These are phyloP conservation scores for Aphanoascus verrucosus DNA, from an alignment of 2,329 filamentous ascomycete species.

Conservation along the genomic window DNA sequence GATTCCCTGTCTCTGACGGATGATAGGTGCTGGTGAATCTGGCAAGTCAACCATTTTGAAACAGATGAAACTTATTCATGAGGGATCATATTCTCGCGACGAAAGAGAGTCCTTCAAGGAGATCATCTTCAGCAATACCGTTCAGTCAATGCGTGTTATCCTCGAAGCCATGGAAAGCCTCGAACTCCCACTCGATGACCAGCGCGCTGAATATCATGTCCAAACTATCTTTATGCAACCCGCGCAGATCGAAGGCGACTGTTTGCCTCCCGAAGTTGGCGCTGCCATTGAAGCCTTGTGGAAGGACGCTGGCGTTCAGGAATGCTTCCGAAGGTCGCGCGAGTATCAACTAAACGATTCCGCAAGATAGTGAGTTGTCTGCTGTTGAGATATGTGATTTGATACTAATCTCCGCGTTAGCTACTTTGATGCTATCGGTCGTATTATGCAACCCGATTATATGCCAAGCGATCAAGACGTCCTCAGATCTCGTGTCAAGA, in stretches of 20 bases:
- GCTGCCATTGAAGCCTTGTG: slow-evolving; percentile 84
- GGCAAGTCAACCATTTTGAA: slow-evolving; percentile 91
- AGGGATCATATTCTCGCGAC: slow-evolving; percentile 95
- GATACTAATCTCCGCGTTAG: slow-evolving; percentile 41
- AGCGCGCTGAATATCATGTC: slow-evolving; percentile 90
- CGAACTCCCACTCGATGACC: slow-evolving; percentile 75
- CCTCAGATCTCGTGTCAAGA: slow-evolving; percentile 91
- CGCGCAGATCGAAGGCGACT: slow-evolving; percentile 89
- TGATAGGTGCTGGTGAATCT: slow-evolving; percentile 85
- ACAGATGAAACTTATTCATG: slow-evolving; percentile 99
- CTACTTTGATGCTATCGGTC: slow-evolving; percentile 92
- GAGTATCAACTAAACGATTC: slow-evolving; percentile 97
- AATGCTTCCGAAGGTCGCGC: slow-evolving; percentile 89
- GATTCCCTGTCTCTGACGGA: neutral
- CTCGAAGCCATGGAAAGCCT: slow-evolving; percentile 58
- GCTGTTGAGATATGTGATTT: neutral
- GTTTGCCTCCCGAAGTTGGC: slow-evolving; percentile 86
- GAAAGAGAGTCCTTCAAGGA: slow-evolving; percentile 61
- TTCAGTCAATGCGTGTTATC: slow-evolving; percentile 60
- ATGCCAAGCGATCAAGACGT: slow-evolving; percentile 94
- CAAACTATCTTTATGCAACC: slow-evolving; percentile 99
- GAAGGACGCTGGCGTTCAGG: slow-evolving; percentile 85
- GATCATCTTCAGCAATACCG: slow-evolving; percentile 62
- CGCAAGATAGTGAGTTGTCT: slow-evolving; percentile 69
- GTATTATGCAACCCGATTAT: slow-evolving; percentile 83